Base-by-base conservation (phyloP, 1,284 basidiomycete species). In the Coniophora puteana region DNA sequence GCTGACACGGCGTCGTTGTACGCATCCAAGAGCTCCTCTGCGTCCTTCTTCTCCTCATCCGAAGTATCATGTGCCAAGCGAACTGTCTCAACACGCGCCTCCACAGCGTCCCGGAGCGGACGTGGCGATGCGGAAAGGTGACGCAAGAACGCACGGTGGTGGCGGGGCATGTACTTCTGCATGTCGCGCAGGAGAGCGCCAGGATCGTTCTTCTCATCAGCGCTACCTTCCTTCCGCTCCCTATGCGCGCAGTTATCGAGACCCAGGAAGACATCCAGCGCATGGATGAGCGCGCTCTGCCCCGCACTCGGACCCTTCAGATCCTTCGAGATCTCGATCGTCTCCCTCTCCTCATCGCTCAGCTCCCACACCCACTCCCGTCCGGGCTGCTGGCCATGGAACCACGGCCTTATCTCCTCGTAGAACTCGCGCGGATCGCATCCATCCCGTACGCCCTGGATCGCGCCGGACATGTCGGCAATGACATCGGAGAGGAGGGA, bases 261-360 rank as follows among this genome's bases (percentile, higher is more conserved):
- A 20, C 91, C 91, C 11, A 97, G 72, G 67, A 96, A 96, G 34
- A 89, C 73, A 59, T 96, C 93, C 34, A 97, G 72, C 1, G 90
- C 83, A 56, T 97, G 93, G 32, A 96, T 80, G 38, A 96, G 71
- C 10, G 89, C 76, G 60, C 88, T 93, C 67, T 97, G 93, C 1
- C 90, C 94, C 0, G 93, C 94, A 51, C 85, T 90, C 1, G 94
- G 89, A 0, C 93, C 93, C 0, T 88, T 88, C 38, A 90, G 78
- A 53, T 88, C 75, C 1, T 65, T 71, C 3, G 84, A 83, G 37
- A 67, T 55, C 17, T 55, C 55, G 10, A 80, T 62, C n/a, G n/a
- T n/a, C 8, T 65, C 66, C n/a, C 70, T 64, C 45, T 73, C 61
- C 20, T 72, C 67, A 13, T 81, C 74, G 4, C 89, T 64, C 12